Base-by-base conservation (phyloP, 371 early-diverging fungal species). In the Syncephalastrum sp. region DNA sequence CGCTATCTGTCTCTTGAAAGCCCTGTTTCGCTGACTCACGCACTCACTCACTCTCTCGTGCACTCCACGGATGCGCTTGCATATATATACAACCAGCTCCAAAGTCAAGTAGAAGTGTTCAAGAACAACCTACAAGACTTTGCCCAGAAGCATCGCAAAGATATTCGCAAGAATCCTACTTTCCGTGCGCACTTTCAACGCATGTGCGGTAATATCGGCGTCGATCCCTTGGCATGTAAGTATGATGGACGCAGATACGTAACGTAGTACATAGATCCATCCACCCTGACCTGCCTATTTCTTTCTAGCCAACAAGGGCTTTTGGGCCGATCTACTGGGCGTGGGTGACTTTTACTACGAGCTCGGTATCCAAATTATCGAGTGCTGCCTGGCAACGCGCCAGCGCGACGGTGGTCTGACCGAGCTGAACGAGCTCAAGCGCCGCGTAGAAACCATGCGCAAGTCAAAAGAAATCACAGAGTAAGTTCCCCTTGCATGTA, bases 311-410 rank as follows among this genome's bases (percentile, higher is more conserved):
- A 93, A 93, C 61, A 97, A 97, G 70, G 94, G 96, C 24, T 92
- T 92, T 61, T 95, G 96, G 95, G 86, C 93, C 0, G 95, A 94
- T 56, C 69, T 96, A 17, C 74, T 98, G 5, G 98, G 98, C 0
- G 88, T 96, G 0, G 95, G 97, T n/a, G 97, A 97, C 66, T 98
- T 97, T 72, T 98, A 98, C 70, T 96, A 94, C 63, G 97, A 97
- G 52, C 80, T 98, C 5, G 94, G 90, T 1, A 87, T 98, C 17
- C 96, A 95, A 63, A 89, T 95, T 44, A 88, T 92, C 24, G 95
- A 95, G 57, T 83, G 88, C 0, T 98, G 97, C 57, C 78, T 96
- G 19, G 79, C 82, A 12, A 92, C 93, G 0, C 73, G 97, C 23
- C 77, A 82, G n/a, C 67, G 82, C 16, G 94, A 94, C 60, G 98